These are phyloP conservation scores for Cyclanthera cordifolia DNA, from an alignment of 306 rosid genomes.

Conservation along the genomic window DNA sequence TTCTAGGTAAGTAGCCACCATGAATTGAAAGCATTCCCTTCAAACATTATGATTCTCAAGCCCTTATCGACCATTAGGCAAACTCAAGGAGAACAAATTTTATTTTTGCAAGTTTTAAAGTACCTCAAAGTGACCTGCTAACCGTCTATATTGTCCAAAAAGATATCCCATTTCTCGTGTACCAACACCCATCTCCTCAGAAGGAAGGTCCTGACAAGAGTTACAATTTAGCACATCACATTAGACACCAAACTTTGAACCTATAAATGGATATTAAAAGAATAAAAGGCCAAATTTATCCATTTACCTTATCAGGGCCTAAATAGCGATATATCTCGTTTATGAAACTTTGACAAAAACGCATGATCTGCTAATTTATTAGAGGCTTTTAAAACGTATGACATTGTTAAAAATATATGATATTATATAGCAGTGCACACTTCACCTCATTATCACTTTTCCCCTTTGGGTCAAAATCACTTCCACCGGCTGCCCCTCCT, in stretches of 20 bases:
- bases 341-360: conserved; percentile 99
- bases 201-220: conserved; percentile 76
- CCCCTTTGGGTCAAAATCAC: conserved; percentile 97
- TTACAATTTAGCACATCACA: conserved; percentile 13
- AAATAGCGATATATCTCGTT: conserved; percentile 83
- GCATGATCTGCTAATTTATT: conserved; percentile 67
- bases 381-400: conserved; percentile 23
- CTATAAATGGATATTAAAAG: background rate
- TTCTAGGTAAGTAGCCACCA: no score
- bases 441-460: conserved; percentile 89
- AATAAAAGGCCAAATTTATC: conserved; percentile 16
- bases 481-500: conserved; percentile 99
- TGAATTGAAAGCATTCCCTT: no score
- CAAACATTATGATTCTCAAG: no score
- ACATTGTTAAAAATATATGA: conserved; percentile 4
- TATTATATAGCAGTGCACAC: conserved; percentile 8
- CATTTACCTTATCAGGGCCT: conserved; percentile 91
- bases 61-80: no score
- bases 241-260: conserved; percentile 16
- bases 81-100: no score
- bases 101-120: background rate
- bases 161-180: conserved; percentile 99
- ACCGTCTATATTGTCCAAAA: conserved; percentile 94
- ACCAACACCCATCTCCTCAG: conserved; percentile 99
- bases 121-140: conserved; percentile 95